Conservation (phyloP, 257 asterid species). For the Misopates orontium region DNA sequence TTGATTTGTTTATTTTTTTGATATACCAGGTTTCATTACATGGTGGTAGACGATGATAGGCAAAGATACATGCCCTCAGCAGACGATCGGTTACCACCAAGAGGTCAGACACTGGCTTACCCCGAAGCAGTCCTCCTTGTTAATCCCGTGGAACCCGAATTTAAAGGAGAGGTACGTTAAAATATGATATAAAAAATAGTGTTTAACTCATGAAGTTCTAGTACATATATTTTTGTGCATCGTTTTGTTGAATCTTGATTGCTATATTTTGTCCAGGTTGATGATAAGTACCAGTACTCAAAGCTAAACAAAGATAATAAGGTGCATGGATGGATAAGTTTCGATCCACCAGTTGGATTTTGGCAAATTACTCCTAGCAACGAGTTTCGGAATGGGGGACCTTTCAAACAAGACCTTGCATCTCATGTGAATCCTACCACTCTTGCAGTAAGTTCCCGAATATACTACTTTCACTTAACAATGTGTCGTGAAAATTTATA, state of each 20-base stretch:
- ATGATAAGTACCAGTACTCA: slow-evolving; percentile 46
- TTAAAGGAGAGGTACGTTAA: slow-evolving; percentile 39
- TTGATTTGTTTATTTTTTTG: background rate
- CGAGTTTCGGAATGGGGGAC: slow-evolving; percentile 43
- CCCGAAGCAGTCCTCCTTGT: slow-evolving; percentile 45
- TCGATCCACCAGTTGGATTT: slow-evolving; percentile 42
- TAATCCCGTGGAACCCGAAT: slow-evolving; percentile 38
- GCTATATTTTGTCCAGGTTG: slow-evolving; percentile 25
- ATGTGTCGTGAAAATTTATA: background rate
- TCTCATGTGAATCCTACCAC: slow-evolving; percentile 47
- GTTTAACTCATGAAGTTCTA: background rate
- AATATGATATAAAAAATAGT: background rate
- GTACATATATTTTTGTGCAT: background rate
- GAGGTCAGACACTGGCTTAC: slow-evolving; percentile 36
- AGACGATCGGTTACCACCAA: slow-evolving; percentile 35
- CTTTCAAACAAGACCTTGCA: slow-evolving; percentile 41
- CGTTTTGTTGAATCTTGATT: background rate
- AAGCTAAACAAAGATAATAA: slow-evolving; percentile 38
- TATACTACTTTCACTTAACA: background rate
- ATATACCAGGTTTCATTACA: slow-evolving; percentile 32
- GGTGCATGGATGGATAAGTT: slow-evolving; percentile 40
- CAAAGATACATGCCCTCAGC: slow-evolving; percentile 37
- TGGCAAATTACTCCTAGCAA: slow-evolving; percentile 48
- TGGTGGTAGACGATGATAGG: slow-evolving; percentile 36
- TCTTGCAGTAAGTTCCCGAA: slow-evolving; percentile 30